Base-by-base conservation (phyloP, 768 basidiomycete species). In the Boletus vermiculosoides region DNA sequence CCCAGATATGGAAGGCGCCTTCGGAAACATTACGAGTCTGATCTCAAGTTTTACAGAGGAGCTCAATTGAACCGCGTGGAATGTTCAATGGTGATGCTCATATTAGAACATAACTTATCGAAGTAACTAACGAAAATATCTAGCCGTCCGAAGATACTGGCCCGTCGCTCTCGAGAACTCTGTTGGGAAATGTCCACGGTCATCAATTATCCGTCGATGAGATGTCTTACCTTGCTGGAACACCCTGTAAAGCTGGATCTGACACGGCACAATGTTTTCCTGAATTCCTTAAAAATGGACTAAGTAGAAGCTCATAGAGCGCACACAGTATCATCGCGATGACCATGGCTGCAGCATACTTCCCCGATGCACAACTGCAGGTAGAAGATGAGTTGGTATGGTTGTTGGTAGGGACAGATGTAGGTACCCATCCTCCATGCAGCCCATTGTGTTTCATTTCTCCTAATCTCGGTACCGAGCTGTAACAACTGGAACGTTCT, bases 231-330 rank as follows among this genome's bases (percentile, higher is more conserved):
- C 77, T 87, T 41, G 79, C 81, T 1, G 85, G 85, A 2, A 76
- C 77, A 28, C 76, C 85, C 66, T 85, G 83, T 57, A 84, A 81
- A 44, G 85, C 84, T 12, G 84, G 85, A 5, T 78, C 78, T 0
- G 85, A 84, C 55, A 86, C 85, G 42, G 77, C 75, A 53, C 57
- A 37, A 10, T 15, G 5, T 20, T 20, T 50, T 5, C 9, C 12
- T 6, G 25, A 4, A 5, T 1, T 1, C 2, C 8, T 7, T 25
- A 8, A 10, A 8, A 12, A 25, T 20, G 2, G 9, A 34, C 50
- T 52, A 20, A 46, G 10, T 31, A 2, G 11, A 23, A 18, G 22
- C 2, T 13, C 7, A 37, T 36, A 47, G 57, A 55, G 28, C 46
- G 30, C 56, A 1, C 28, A 37, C 46, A 47, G 23, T 22, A 10